Base-by-base conservation (phyloP, 2,329 filamentous ascomycete genomes). In the Cladosporium phlei region DNA sequence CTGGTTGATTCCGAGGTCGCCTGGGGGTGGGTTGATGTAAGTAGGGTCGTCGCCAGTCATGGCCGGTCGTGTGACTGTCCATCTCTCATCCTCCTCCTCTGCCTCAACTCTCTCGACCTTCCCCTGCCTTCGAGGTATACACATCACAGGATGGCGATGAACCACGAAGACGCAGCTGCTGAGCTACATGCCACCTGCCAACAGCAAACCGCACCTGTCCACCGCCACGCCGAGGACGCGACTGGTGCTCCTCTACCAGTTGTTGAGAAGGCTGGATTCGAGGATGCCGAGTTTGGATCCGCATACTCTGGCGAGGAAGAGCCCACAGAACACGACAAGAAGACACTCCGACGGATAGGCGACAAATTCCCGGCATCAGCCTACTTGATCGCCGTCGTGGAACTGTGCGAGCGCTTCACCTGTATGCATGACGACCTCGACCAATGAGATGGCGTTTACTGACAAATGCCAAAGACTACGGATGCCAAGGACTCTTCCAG, bases 331-430 rank as follows among this genome's bases (percentile, higher is more conserved):
- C 63, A 69, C 21, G 71, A 74, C 52, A 64, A 64, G 52, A 58
- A 56, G 32, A 70, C 66, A 1, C 61, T 75, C 22, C 61, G 70
- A 42, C 67, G 68, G 48, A 65, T 74, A 17, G 67, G 69, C 38
- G 72, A 74, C 55, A 64, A 65, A 33, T 61, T 75, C 6, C 72
- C 72, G 32, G 68, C 66, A 55, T 65, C 66, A 14, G 70, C 71
- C 19, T 74, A 71, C 54, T 54, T 74, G 19, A 68, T 75, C 44
- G 71, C 71, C 12, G 56, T 74, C 20, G 70, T 75, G 35, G 72
- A 75, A 57, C 58, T 75, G 3, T 73, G 69, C 60, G 72, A 75
- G 55, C 66, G 72, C 8, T 74, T 74, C 56, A 70, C 71, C 17
- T 28, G 20, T n/a, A n/a, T n/a, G n/a, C n/a, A n/a, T n/a, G n/a